phyloP scores from a whole-genome alignment of 108 stramenopile species.

The Skeletonema tropicum region DNA sequence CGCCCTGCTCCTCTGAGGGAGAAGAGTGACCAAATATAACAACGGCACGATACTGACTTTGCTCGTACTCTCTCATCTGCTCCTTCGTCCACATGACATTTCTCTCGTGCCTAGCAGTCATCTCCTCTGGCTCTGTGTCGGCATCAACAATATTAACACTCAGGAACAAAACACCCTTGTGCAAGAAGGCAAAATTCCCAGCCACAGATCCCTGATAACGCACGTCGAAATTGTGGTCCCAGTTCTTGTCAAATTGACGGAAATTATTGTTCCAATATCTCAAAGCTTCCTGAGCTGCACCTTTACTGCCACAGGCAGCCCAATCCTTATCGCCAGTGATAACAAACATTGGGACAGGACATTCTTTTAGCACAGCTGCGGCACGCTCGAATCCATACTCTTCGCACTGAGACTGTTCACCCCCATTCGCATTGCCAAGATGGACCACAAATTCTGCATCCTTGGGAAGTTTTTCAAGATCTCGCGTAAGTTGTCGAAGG shows the following conservation, averaged over 20 bases:
- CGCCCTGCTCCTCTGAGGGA: constrained; percentile 55
- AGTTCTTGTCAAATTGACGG: constrained; percentile 56
- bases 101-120: constrained; percentile 49
- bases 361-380: constrained; percentile 43
- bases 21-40: constrained; percentile 80
- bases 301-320: constrained; percentile 63
- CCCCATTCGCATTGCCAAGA: constrained; percentile 76
- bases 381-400: constrained; percentile 55
- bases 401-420: constrained; percentile 54
- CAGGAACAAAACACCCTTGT: constrained; percentile 73
- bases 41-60: constrained; percentile 56
- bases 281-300: constrained; percentile 25
- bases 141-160: constrained; percentile 73
- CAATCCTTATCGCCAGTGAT: constrained; percentile 81
- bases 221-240: constrained; percentile 40
- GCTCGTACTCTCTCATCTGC: constrained; percentile 27
- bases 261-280: constrained; percentile 62
- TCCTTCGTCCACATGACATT: constrained; percentile 74
- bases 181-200: constrained; percentile 71
- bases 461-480: constrained; percentile 57
- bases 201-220: constrained; percentile 39
- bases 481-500: constrained; percentile 45
- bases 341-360: constrained; percentile 65
- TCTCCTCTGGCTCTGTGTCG: constrained; percentile 45
- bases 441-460: constrained; percentile 80